These are phyloP conservation scores for Logfia minima DNA, from an alignment of 129 eudicot species.

Conservation along the genomic window DNA sequence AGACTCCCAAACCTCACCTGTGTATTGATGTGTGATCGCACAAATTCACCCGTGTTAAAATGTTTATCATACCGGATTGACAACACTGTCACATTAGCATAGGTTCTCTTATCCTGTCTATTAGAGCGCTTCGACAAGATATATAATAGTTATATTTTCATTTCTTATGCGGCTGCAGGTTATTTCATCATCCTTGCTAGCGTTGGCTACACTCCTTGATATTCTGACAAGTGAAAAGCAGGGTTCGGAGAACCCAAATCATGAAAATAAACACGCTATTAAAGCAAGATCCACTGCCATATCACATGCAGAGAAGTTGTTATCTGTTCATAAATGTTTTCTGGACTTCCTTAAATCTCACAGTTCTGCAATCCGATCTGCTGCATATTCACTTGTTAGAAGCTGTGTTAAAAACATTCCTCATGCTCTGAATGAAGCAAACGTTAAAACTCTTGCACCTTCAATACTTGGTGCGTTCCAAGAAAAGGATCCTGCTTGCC, in stretches of 20 bases:
- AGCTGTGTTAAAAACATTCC: conserved; percentile 69
- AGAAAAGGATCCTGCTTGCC: conserved; percentile 81
- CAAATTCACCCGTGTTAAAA: background rate
- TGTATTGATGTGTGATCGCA: background rate
- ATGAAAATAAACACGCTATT: conserved; percentile 56
- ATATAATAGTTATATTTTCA: background rate
- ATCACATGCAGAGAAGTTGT: conserved; percentile 57
- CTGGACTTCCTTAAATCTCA: conserved; percentile 64
- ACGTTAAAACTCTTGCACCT: conserved; percentile 56
- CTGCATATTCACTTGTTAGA: conserved; percentile 64
- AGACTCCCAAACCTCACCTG: background rate
- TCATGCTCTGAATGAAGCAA: conserved; percentile 54
- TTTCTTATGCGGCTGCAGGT: conserved; percentile 51
- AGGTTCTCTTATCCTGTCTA: too few relatives aligned
- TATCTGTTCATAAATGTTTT: conserved; percentile 60
- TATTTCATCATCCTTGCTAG: conserved; percentile 77
- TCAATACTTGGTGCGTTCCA: conserved; percentile 81
- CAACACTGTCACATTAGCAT: background rate
- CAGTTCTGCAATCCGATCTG: conserved; percentile 67
- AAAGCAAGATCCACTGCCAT: conserved; percentile 69
- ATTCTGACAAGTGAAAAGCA: conserved; percentile 47
- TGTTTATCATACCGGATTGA: background rate
- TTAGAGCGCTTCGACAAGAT: background rate
- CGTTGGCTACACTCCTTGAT: conserved; percentile 80
- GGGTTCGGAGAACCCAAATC: conserved; percentile 37